A percentile compares a stretch with the other conserved stretches of the same genome.
Conservation (phyloP, 1,284 basidiomycete species). For the Hypsizygus ulmarius region DNA sequence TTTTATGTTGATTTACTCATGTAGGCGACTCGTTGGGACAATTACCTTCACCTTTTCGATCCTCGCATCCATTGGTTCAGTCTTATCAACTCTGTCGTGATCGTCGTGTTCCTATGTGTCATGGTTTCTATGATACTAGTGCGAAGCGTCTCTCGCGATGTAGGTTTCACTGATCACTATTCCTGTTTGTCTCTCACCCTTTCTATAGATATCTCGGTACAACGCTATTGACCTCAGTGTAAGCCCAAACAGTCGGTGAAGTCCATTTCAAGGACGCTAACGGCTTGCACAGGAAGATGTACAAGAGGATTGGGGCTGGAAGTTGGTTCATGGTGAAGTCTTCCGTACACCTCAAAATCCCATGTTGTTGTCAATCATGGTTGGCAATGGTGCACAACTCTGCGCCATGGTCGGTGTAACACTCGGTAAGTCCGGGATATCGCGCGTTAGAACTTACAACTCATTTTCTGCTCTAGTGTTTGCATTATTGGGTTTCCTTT, state of each 20-base stretch:
- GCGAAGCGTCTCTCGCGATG: constrained; percentile 87
- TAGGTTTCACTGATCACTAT: constrained; percentile 38
- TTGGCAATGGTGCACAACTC: constrained; percentile 91
- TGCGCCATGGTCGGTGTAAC: constrained; percentile 89
- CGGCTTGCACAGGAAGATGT: constrained; percentile 74
- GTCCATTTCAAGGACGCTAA: constrained; percentile 7
- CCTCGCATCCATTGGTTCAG: constrained; percentile 90
- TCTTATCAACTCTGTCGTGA: constrained; percentile 90
- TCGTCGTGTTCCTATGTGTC: constrained; percentile 86
- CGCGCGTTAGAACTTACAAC: neutral
- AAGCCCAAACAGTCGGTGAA: constrained; percentile 24
- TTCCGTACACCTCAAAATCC: constrained; percentile 84
- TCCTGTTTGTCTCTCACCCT: constrained; percentile 6
- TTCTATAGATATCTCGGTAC: constrained; percentile 85
- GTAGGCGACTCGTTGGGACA: constrained; percentile 94
- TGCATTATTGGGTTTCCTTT: constrained; percentile 95
- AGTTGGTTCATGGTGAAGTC: constrained; percentile 94
- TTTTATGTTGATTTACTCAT: neutral
- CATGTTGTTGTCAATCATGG: constrained; percentile 80
- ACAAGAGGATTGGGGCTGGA: constrained; percentile 99
- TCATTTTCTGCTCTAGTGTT: constrained; percentile 58
- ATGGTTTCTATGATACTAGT: constrained; percentile 93
- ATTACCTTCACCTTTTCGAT: constrained; percentile 83
- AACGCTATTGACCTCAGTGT: constrained; percentile 92
- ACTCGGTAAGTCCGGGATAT: constrained; percentile 51